Percentiles rank a stretch among this genome's conserved stretches.
These are phyloP conservation scores for Candida ovalis DNA, from an alignment of 805 yeast species.

Conservation along the genomic window DNA sequence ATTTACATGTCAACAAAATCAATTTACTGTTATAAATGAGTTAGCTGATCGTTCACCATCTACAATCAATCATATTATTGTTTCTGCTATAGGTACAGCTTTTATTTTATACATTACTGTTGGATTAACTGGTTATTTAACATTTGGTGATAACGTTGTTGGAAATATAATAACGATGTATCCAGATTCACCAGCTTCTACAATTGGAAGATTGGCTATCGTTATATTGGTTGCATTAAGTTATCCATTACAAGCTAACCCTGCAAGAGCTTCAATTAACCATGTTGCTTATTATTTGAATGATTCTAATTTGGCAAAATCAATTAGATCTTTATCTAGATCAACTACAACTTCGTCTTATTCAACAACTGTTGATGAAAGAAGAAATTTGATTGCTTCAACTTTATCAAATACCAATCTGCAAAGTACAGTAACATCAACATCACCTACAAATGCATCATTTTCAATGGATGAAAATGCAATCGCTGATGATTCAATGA, in stretches of 20 bases:
- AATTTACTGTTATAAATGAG: conserved; percentile 87
- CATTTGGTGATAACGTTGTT: conserved; percentile 76
- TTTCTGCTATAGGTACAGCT: conserved; percentile 56
- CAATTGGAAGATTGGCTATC: conserved; percentile 76
- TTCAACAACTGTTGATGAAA: conserved; percentile 11
- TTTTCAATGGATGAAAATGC: conserved; percentile 5
- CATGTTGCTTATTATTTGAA: conserved; percentile 58
- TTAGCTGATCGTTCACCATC: conserved; percentile 50
- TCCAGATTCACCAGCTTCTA: conserved; percentile 59
- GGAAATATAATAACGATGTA: conserved; percentile 83
- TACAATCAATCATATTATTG: conserved; percentile 44
- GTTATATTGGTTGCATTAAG: conserved; percentile 76
- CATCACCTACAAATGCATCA: background rate
- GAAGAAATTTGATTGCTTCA: conserved; percentile 10
- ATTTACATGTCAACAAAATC: conserved; percentile 93
- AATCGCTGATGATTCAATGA: conserved; percentile 16
- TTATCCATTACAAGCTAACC: conserved; percentile 89
- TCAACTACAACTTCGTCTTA: conserved; percentile 16
- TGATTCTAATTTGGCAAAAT: conserved; percentile 20
- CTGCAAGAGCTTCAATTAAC: conserved; percentile 78
- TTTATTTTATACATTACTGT: conserved; percentile 60
- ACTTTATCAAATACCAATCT: background rate
- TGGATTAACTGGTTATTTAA: conserved; percentile 79
- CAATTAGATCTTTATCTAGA: conserved; percentile 20
- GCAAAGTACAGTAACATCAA: conserved; percentile 3